phyloP scores from a whole-genome alignment of 2,329 filamentous ascomycete genomes.

The Xylariaceae sp. region DNA sequence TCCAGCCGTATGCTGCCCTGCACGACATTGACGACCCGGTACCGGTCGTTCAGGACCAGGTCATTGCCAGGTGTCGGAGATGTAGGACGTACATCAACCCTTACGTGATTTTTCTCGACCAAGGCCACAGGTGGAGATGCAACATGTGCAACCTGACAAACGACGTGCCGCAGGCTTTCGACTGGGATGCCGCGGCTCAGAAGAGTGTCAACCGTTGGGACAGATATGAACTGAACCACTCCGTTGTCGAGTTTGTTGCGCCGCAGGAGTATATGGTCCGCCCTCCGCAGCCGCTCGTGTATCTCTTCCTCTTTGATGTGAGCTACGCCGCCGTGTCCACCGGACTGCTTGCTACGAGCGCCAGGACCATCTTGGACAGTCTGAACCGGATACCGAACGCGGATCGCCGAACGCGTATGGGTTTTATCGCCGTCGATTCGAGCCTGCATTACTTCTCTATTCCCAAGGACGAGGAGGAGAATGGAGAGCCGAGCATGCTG shows the following conservation, averaged over 20 bases:
- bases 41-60: conserved; percentile 89
- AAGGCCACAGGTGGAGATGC: conserved; percentile 96
- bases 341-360: conserved; percentile 84
- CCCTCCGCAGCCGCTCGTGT: conserved; percentile 89
- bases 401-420: conserved; percentile 82
- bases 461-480: conserved; percentile 79
- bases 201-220: conserved; percentile 90
- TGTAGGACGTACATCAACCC: conserved; percentile 98
- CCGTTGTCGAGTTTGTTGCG: conserved; percentile 95
- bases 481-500: conserved; percentile 79
- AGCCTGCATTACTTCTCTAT: conserved; percentile 95
- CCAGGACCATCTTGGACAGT: conserved; percentile 89
- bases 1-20: conserved; percentile 88
- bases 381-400: conserved; percentile 97
- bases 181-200: conserved; percentile 91
- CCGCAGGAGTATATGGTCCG: conserved; percentile 99
- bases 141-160: conserved; percentile 99
- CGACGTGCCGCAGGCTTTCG: conserved; percentile 97
- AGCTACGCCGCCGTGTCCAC: conserved; percentile 85
- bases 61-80: conserved; percentile 91
- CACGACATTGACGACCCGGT: conserved; percentile 89
- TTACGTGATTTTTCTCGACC: conserved; percentile 91
- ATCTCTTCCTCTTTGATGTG: conserved; percentile 91
- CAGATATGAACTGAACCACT: conserved; percentile 84
- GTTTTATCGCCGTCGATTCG: conserved; percentile 92